Base-by-base conservation (phyloP, 2,329 filamentous ascomycete genomes). In the Coleophoma cylindrospora region DNA sequence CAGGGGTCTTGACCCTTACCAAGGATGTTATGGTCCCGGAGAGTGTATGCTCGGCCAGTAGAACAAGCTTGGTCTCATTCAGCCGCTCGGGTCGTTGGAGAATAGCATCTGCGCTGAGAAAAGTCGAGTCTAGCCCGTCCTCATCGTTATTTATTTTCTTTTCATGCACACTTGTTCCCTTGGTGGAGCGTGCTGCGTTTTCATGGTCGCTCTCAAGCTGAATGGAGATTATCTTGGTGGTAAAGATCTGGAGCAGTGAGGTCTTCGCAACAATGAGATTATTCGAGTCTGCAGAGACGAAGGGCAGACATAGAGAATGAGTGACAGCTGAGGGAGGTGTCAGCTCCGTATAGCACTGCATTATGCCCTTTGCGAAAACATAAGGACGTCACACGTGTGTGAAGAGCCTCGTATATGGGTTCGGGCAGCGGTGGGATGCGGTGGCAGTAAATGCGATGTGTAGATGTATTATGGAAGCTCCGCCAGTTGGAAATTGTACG, bases 341-440 rank as follows among this genome's bases (percentile, higher is more conserved):
- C 68, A 99, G 79, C 78, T 99, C 94, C 65, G 90, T 91, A 74
- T 97, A 97, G 77, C 90, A 95, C 81, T 97, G 92, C 92, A 97
- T 97, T 64, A 58, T 67, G 53, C 48, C 43, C 40, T 40, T 50
- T 12, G 44, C 38, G 38, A 48, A 37, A 33, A 47, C 43, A 40
- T 44, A 44, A 43, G 53, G 48, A 33, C 49, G 45, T 17, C 14
- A 12, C 19, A 21, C 9, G 11, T 9, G 14, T 19, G 17, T 41
- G 7, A 14, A 12, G 37, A 5, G 10, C 19, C 7, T 15, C n/a
- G 37, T 15, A 15, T 19, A 21, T 17, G 15, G 15, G 15, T 5
- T 11, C 17, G 12, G 40, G 40, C 19, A 11, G 40, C 19, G 40
- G 22, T 17, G 22, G 15, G 15, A 41, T 41, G 15, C 40, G 40